Evolutionary conservation across 2,329 filamentous ascomycete species (phyloP), one percentile per base, ranked within the genome.

Genomic region (Conoideocrella luteorostrata): DNA sequence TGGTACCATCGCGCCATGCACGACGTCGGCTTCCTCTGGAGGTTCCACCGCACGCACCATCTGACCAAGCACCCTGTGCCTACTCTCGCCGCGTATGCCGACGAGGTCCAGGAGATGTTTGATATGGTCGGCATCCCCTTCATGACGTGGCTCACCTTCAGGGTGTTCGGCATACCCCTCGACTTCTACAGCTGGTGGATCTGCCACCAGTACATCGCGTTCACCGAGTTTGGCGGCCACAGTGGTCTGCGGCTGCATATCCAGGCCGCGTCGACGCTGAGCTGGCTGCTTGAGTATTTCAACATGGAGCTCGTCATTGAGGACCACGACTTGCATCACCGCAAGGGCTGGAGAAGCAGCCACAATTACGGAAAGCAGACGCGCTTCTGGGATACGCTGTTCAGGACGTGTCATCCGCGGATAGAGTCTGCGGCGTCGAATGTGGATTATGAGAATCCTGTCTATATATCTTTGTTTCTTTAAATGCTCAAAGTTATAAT

Each of bases 111-210:
- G 37, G 23, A 29, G 15, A 17, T 39, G 23, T 29, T 39, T 21
- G 37, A 39, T 9, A 29, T 29, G 24, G 24, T 39, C 9, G 24
- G 23, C 24, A 28, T 28, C 5, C 67, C 67, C 0, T 48, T 68
- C 12, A 47, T 68, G 36, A 63, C 65, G 1, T 69, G 61, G 46
- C 50, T 56, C 29, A 60, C 52, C 4, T 45, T 69, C 20, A 59
- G 55, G 34, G n/a, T 33, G 20, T 7, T 56, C 34, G 65, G 66
- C 1, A 24, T 70, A 12, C 66, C 66, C 0, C 64, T 70, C 63
- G 66, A 63, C 7, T 71, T 70, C 50, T 70, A 69, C 43, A 66
- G 69, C 29, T 69, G 64, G 61, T 71, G 67, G 67, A 51, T 71
- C 18, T 70, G 67, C 51, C 60, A 68, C 38, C 56, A 66, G 41